Evolutionary conservation across 2,329 filamentous ascomycete species (phyloP), one percentile per base, ranked within the genome.

Genomic region (Ceratocystis lukuohia): DNA sequence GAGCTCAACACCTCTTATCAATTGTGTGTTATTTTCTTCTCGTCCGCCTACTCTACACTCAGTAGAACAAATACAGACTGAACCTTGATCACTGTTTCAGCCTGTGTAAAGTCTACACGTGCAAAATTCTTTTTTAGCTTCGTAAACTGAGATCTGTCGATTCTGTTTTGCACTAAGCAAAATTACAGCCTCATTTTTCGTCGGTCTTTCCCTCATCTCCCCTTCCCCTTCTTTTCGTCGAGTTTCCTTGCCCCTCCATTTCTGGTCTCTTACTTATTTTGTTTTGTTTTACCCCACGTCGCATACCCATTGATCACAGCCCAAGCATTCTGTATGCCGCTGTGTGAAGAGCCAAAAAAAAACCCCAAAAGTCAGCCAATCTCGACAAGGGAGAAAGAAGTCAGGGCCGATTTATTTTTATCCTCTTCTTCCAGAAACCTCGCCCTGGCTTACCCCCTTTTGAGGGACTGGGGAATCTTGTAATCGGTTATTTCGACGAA

Each of bases 221-320:
- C 3, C 28, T 10, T 59, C 56, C 12, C 17, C 33, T 59, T 28
- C 25, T 30, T 59, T 59, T 28, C 25, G 15, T 62, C 6, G 17
- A 28, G 7, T 8, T 62, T 62, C 28, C 28, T 6, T 66, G 44
- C 57, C 57, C 64, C 53, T 65, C 64, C 57, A 66, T 56, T 20
- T 37, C n/a, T 20, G 56, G 57, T 48, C 63, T 59, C 30, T 59
- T 30, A 37, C 56, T 59, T 33, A 5, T 37, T 41, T 45, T 46
- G 45, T 37, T 62, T 28, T 48, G 48, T 44, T 59, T 41, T 66
- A 66, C 65, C 65, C 65, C 65, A 66, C 64, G 65, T 66, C 57
- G 56, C 65, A 61, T 62, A 41, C 6, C 8, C 48, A 65, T 30
- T 28, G 30, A 65, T 66, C 65, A 62, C 30, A 66, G 41, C 44